These are phyloP conservation scores for Daldinia sp. DNA, from an alignment of 2,329 filamentous ascomycete species.

Conservation along the genomic window DNA sequence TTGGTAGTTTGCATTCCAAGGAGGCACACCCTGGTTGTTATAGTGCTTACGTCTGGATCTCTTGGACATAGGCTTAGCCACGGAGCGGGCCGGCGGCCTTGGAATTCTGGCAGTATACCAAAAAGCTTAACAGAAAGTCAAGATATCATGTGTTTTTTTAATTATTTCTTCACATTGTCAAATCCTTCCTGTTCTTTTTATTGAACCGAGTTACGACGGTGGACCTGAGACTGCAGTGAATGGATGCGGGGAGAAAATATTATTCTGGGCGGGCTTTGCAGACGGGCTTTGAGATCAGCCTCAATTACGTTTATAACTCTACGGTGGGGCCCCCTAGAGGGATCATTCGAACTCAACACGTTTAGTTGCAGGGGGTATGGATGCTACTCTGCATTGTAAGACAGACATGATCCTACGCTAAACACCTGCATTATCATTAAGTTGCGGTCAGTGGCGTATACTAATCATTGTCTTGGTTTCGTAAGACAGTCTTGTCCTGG, in stretches of 20 bases:
- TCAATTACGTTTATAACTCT: constrained; percentile 10
- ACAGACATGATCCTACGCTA: constrained; percentile 10
- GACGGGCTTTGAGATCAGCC: constrained; percentile 1
- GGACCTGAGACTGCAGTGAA: neutral
- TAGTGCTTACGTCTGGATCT: neutral
- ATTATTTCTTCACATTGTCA: neutral
- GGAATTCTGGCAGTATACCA: neutral
- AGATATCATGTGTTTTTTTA: neutral
- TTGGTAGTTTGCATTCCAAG: neutral
- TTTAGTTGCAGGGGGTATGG: neutral
- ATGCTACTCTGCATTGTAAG: constrained; percentile 9
- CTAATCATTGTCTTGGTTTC: neutral
- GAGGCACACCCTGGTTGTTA: neutral
- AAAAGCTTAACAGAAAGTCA: neutral
- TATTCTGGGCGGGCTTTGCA: neutral
- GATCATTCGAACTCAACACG: neutral
- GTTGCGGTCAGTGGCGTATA: constrained; percentile 5
- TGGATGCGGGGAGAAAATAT: neutral
- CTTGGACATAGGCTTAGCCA: neutral
- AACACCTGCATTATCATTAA: constrained; percentile 9
- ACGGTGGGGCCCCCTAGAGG: neutral
- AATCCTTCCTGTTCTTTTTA: neutral
- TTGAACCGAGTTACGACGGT: neutral
- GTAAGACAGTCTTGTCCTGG: neutral
- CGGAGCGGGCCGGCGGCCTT: neutral